Conservation (phyloP, 805 yeast species). For the Jamesozyma rosinii region DNA sequence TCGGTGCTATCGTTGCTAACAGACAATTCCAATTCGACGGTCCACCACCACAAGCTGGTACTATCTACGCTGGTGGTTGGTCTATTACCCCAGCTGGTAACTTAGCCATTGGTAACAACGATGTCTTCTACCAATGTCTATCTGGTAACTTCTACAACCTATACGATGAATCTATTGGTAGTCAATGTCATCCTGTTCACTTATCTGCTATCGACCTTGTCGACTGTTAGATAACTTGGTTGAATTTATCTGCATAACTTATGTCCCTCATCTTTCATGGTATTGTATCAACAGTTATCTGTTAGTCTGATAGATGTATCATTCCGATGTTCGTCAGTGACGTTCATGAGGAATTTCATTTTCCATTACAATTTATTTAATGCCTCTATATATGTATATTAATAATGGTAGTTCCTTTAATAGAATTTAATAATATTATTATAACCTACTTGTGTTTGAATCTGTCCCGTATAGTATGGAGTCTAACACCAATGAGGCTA, state of each 20-base stretch:
- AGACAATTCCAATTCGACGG: constrained; percentile 83
- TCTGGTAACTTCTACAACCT: constrained; percentile 74
- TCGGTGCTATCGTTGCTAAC: constrained; percentile 74
- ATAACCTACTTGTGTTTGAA: background rate
- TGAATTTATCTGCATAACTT: background rate
- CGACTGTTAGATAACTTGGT: constrained; percentile 35
- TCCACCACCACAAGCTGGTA: constrained; percentile 77
- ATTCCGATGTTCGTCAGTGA: too few relatives aligned
- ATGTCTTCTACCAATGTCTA: constrained; percentile 62
- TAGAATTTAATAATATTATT: background rate
- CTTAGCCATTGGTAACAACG: constrained; percentile 54
- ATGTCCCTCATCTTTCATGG: background rate
- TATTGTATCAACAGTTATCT: too few relatives aligned
- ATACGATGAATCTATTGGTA: constrained; percentile 55
- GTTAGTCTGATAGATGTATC: too few relatives aligned
- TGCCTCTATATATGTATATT: background rate
- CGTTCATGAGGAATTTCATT: too few relatives aligned
- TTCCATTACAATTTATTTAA: too few relatives aligned
- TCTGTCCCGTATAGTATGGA: background rate
- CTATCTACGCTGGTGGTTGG: constrained; percentile 66
- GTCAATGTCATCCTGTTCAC: constrained; percentile 55
- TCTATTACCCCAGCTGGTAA: constrained; percentile 42
- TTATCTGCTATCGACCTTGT: constrained; percentile 51
- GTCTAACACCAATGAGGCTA: background rate
- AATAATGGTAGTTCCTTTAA: background rate